A percentile compares a stretch with the other conserved stretches of the same genome.
phyloP scores from a whole-genome alignment of 306 rosid species.

The Styphnolobium japonicum region DNA sequence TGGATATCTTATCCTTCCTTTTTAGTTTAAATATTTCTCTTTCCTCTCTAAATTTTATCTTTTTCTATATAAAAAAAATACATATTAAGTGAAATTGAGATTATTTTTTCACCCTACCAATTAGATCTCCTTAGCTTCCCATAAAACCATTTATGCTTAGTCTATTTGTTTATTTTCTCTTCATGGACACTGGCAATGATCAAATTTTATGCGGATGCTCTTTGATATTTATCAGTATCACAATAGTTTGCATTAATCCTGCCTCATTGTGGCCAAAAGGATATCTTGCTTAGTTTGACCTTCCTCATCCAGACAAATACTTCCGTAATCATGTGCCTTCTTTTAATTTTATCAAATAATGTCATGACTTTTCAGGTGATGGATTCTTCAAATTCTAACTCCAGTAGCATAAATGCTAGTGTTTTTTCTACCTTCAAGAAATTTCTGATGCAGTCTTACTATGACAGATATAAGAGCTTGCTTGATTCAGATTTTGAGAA shows the following conservation, averaged over 20 bases:
- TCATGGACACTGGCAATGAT: background rate
- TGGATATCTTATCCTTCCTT: background rate
- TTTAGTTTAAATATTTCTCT: too few relatives aligned
- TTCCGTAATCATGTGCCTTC: background rate
- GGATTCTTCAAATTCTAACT: constrained; percentile 26
- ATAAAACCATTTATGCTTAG: background rate
- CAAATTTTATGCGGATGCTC: too few relatives aligned
- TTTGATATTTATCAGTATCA: background rate
- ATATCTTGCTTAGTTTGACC: constrained; percentile 12
- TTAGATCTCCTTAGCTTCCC: background rate
- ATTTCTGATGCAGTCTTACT: constrained; percentile 60
- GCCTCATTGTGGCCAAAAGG: background rate
- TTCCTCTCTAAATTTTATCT: background rate
- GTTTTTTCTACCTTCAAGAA: constrained; percentile 29
- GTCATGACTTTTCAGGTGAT: constrained; percentile 42
- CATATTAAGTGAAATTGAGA: too few relatives aligned
- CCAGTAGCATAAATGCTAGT: background rate
- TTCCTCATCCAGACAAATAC: background rate
- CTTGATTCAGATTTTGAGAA: constrained; percentile 52
- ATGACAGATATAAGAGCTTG: constrained; percentile 35
- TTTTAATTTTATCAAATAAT: too few relatives aligned
- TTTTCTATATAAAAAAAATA: too few relatives aligned
- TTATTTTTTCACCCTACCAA: background rate
- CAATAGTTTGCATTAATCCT: background rate
- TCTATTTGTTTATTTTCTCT: background rate